Percentiles rank a stretch among this genome's conserved stretches.
These are phyloP conservation scores for Vitis hybrid DNA, from an alignment of 177 flowering plant genomes.

Conservation along the genomic window DNA sequence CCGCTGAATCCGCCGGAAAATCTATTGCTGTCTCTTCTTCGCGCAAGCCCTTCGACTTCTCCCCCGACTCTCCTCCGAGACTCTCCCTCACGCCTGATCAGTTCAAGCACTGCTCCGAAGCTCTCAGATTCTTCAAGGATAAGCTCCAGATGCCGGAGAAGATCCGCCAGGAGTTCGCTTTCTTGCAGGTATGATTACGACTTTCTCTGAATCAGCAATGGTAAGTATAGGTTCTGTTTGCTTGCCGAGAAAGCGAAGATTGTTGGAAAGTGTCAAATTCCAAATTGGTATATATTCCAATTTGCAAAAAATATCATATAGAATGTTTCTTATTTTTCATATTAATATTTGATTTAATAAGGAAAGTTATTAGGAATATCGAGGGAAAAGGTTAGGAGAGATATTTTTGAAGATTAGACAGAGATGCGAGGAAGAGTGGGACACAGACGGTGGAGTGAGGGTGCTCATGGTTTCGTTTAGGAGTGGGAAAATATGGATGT, in stretches of 20 bases:
- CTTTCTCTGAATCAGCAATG: background rate
- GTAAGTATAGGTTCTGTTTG: background rate
- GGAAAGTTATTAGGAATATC: too few relatives aligned
- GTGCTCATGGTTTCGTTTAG: too few relatives aligned
- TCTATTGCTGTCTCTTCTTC: slow-evolving; percentile 14
- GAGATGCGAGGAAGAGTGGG: too few relatives aligned
- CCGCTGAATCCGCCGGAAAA: slow-evolving; percentile 27
- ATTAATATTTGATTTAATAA: too few relatives aligned
- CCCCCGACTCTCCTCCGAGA: slow-evolving; percentile 36
- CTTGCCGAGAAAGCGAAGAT: background rate
- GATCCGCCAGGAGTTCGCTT: slow-evolving; percentile 43
- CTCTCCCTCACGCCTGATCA: slow-evolving; percentile 44
- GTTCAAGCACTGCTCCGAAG: slow-evolving; percentile 43
- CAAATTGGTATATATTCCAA: too few relatives aligned
- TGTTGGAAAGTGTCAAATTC: background rate
- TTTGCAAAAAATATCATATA: too few relatives aligned
- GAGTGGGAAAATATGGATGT: too few relatives aligned
- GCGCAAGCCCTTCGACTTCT: slow-evolving; percentile 23
- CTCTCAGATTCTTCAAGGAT: slow-evolving; percentile 36
- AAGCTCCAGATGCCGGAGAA: slow-evolving; percentile 30
- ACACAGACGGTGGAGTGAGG: too few relatives aligned
- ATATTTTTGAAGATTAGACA: too few relatives aligned
- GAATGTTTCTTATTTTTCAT: too few relatives aligned
- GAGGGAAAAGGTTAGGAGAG: too few relatives aligned
- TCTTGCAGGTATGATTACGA: slow-evolving; percentile 38